These are phyloP conservation scores for Rhodomyrtus psidioides DNA, from an alignment of 441 rosid genomes.

Conservation along the genomic window DNA sequence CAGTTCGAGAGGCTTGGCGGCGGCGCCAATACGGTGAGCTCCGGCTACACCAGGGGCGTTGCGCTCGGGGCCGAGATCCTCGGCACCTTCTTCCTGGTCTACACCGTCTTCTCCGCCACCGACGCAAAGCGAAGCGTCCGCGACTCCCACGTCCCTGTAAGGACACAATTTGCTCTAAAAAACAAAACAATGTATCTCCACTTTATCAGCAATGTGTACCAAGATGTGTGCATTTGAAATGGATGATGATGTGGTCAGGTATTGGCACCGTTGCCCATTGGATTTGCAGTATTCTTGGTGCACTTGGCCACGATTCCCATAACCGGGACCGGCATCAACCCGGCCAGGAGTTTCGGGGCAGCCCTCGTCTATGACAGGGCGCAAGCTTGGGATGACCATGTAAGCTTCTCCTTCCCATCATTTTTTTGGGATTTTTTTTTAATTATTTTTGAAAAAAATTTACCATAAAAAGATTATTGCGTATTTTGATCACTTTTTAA, in stretches of 20 bases:
- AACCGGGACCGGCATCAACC: conserved; percentile 23
- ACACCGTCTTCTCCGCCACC: conserved; percentile 51
- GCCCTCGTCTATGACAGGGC: conserved; percentile 18
- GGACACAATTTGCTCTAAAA: not conserved
- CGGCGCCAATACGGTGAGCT: conserved; percentile 33
- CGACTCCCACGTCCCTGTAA: conserved; percentile 52
- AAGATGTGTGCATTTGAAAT: not conserved
- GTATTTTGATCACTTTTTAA: not conserved
- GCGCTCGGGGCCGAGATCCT: conserved; percentile 49
- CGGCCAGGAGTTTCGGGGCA: conserved; percentile 23
- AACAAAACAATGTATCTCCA: not conserved
- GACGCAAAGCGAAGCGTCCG: conserved; percentile 50
- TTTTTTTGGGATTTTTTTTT: not conserved
- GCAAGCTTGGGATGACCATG: conserved; percentile 20
- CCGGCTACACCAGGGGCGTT: conserved; percentile 27
- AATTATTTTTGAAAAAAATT: not conserved
- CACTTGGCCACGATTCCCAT: conserved; percentile 23
- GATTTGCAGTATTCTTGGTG: conserved; percentile 25
- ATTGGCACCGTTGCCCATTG: conserved; percentile 23
- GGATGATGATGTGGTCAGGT: conserved; percentile 4
- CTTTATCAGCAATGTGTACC: not conserved
- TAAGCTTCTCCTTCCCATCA: not conserved
- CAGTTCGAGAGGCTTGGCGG: conserved; percentile 28
- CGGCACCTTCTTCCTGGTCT: conserved; percentile 46
- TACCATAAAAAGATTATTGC: not conserved